Evolutionary conservation across 345 rosid species (phyloP).

Genomic region (Microthlaspi erraticum): DNA sequence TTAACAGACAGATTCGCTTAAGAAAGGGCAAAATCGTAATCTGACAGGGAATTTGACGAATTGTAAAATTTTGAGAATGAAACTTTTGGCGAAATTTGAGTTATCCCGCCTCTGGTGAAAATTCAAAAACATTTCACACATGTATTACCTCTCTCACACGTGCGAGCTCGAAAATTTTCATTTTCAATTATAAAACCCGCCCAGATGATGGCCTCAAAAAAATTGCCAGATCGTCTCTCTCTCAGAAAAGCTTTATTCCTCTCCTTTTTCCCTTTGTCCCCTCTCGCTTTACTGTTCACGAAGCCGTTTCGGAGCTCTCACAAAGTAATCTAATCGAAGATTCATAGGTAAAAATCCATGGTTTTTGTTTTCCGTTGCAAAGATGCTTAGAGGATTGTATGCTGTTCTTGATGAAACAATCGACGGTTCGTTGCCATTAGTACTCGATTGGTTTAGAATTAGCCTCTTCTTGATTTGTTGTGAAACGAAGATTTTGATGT

Average conservation of each 20-base stretch:
- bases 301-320: conserved; percentile 23
- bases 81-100: conserved; percentile 12
- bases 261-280: conserved; percentile 31
- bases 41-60: not conserved
- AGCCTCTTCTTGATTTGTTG: conserved; percentile 8
- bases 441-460: not conserved
- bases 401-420: conserved; percentile 8
- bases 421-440: not conserved
- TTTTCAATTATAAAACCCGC: conserved; percentile 47
- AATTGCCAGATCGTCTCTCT: conserved; percentile 45
- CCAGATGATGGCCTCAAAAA: conserved; percentile 26
- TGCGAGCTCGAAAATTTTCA: conserved; percentile 39
- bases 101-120: conserved; percentile 42
- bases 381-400: not conserved
- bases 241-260: conserved; percentile 31
- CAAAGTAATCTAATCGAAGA: conserved; percentile 20
- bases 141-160: conserved; percentile 26
- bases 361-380: not conserved
- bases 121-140: conserved; percentile 33
- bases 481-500: conserved; percentile 4
- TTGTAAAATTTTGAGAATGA: not conserved
- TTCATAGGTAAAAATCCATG: conserved; percentile 28
- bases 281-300: conserved; percentile 32
- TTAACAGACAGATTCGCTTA: not conserved
- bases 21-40: conserved; percentile 13